phyloP scores from a whole-genome alignment of 192 early-diverging fungal genomes.

The Backusella morwellensis region DNA sequence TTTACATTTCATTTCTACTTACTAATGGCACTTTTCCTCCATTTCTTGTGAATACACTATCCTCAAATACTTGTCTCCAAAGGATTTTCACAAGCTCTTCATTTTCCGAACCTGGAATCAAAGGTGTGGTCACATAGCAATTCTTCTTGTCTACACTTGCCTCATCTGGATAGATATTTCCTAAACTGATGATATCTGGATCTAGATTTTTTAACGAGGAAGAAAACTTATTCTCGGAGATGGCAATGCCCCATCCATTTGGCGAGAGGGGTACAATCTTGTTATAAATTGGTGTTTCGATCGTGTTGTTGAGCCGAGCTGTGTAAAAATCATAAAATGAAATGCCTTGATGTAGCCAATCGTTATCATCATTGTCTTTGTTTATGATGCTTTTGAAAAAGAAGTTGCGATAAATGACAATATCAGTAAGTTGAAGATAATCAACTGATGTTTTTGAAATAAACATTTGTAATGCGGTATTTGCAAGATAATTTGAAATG shows the following conservation, averaged over 20 bases:
- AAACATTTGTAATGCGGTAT: constrained; percentile 21
- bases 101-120: not conserved
- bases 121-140: constrained; percentile 18
- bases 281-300: constrained; percentile 19
- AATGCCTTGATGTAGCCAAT: constrained; percentile 21
- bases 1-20: not conserved
- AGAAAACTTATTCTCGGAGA: constrained; percentile 14
- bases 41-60: not conserved
- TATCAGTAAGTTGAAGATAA: constrained; percentile 13
- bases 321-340: constrained; percentile 28
- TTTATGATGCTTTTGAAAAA: not conserved
- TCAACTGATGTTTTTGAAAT: constrained; percentile 4
- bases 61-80: constrained; percentile 10
- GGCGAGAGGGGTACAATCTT: constrained; percentile 14
- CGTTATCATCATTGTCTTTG: not conserved
- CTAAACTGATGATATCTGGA: constrained; percentile 25
- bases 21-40: constrained; percentile 18
- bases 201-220: constrained; percentile 4
- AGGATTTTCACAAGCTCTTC: constrained; percentile 8
- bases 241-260: not conserved
- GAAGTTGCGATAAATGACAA: constrained; percentile 20
- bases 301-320: constrained; percentile 16
- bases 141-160: constrained; percentile 5
- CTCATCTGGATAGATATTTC: constrained; percentile 9
- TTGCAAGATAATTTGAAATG: constrained; percentile 21